phyloP scores from a whole-genome alignment of 1,139 yeast species.

The Hemisphaericaspora xylofermentans region DNA sequence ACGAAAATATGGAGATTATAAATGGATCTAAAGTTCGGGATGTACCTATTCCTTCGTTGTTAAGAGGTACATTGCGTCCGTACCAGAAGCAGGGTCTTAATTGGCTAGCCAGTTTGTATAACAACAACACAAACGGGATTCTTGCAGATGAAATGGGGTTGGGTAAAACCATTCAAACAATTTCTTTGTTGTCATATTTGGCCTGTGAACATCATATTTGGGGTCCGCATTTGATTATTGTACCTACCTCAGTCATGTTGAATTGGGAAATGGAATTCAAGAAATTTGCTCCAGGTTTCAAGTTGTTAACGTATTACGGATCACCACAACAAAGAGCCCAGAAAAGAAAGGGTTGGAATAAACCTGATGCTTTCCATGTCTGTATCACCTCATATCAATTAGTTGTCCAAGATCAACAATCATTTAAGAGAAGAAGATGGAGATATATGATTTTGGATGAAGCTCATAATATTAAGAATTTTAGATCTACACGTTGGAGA shows the following conservation, averaged over 20 bases:
- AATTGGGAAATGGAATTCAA: slow-evolving; percentile 99
- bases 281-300: slow-evolving; percentile 97
- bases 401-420: slow-evolving; percentile 94
- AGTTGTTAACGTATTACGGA: slow-evolving; percentile 93
- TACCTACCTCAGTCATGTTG: slow-evolving; percentile 97
- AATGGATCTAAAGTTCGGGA: slow-evolving; percentile 58
- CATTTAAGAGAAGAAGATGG: slow-evolving; percentile 91
- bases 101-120: slow-evolving; percentile 94
- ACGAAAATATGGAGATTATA: slow-evolving; percentile 17
- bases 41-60: slow-evolving; percentile 64
- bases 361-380: slow-evolving; percentile 92
- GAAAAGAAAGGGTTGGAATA: slow-evolving; percentile 97
- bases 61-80: slow-evolving; percentile 83
- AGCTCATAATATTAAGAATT: slow-evolving; percentile 96
- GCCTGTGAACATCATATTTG: slow-evolving; percentile 93
- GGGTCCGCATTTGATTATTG: slow-evolving; percentile 98
- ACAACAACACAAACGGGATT: slow-evolving; percentile 92
- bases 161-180: slow-evolving; percentile 96
- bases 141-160: slow-evolving; percentile 99
- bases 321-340: slow-evolving; percentile 97
- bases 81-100: slow-evolving; percentile 96
- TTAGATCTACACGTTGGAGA: slow-evolving; percentile 96
- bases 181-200: slow-evolving; percentile 77
- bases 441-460: slow-evolving; percentile 96
- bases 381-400: slow-evolving; percentile 96